Evolutionary conservation across 768 basidiomycete genomes (phyloP), one percentile per base, ranked within the genome.

Genomic region (Pulveroboletus sp.): DNA sequence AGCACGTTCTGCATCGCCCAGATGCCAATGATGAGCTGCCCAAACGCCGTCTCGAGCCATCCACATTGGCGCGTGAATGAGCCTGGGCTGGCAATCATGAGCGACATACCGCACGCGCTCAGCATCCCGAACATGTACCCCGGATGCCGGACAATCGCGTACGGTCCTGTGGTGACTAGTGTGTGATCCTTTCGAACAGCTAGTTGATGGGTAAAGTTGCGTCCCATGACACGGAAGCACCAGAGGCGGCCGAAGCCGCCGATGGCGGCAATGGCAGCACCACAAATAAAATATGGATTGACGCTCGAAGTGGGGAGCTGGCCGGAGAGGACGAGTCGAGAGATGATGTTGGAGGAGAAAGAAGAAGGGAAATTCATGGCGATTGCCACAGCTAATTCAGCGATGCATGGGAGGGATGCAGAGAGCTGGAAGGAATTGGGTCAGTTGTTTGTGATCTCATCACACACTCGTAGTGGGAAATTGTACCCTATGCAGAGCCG

Each of bases 201-300:
- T 2, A 71, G 67, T 4, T 71, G 56, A 45, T 67, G 68, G 1
- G 71, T 72, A 51, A 72, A 72, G 31, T 69, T 58, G 3, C 50
- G 50, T 2, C 71, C 71, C 27, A 72, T 53, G 9, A 58, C 41
- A 33, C 55, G 60, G 57, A 63, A 72, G 49, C 69, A 72, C 66
- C 66, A 64, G 8, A 69, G 35, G 16, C 77, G 72, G 3, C 77
- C 53, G 6, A 60, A 33, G 4, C 59, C 44, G 4, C 73, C 75
- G 32, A 55, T 42, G 6, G 63, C 19, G 4, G 59, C 57, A 14
- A 69, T 9, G 25, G 61, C 13, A 11, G 62, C 49, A 9, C 74
- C 70, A 12, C 62, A 6, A 5, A 69, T 12, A 47, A 74, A 66
- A 39, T 25, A 71, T 1, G 5, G 55, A 50, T 52, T 62, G 51